Conservation (phyloP, 345 rosid genomes). For the Passiflora organensis region DNA sequence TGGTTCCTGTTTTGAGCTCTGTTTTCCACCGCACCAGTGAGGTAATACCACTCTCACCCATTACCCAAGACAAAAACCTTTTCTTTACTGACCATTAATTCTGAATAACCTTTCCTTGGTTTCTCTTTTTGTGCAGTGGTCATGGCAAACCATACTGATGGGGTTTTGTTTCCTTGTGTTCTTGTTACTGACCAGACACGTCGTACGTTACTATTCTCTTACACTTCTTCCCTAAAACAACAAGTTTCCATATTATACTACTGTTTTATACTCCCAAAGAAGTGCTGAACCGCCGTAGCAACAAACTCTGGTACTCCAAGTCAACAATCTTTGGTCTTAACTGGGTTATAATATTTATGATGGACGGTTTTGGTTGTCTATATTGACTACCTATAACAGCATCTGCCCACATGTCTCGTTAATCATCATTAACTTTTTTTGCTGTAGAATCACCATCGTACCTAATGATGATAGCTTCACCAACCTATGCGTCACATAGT, state of each 20-base stretch:
- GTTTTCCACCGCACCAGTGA: slow-evolving; percentile 66
- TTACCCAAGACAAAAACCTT: background rate
- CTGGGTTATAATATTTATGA: background rate
- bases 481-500: too few relatives aligned
- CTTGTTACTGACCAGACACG: slow-evolving; percentile 65
- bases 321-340: background rate
- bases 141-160: slow-evolving; percentile 93
- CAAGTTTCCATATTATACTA: too few relatives aligned
- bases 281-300: background rate
- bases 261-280: background rate
- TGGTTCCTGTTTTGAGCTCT: slow-evolving; percentile 76
- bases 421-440: background rate
- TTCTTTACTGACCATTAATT: too few relatives aligned
- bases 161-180: slow-evolving; percentile 71
- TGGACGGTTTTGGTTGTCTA: slow-evolving; percentile 9
- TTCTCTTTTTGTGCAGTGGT: slow-evolving; percentile 55
- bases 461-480: too few relatives aligned
- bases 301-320: background rate
- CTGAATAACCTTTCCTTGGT: background rate
- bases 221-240: background rate
- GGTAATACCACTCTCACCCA: slow-evolving; percentile 33
- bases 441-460: background rate
- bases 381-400: background rate
- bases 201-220: slow-evolving; percentile 43
- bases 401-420: background rate